Conservation (phyloP, 371 early-diverging fungal genomes). For the Apophysomyces ossiformis region DNA sequence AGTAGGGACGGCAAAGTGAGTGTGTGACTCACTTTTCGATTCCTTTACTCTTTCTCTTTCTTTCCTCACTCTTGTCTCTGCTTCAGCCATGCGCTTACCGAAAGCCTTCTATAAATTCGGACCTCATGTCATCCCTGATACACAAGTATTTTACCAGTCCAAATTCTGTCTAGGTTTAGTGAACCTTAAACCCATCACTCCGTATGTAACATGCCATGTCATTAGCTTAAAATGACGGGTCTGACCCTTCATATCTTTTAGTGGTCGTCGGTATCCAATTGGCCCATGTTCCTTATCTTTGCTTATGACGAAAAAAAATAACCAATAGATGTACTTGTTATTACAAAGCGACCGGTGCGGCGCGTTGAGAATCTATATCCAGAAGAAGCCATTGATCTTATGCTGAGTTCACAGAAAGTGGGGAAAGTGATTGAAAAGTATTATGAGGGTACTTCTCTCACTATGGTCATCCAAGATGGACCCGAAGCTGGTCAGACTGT, state of each 20-base stretch:
- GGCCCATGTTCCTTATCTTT: too few species aligned
- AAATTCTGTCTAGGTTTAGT: constrained; percentile 78
- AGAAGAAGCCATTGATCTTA: constrained; percentile 84
- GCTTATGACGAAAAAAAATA: too few species aligned
- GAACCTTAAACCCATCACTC: constrained; percentile 87
- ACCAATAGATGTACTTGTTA: constrained; percentile 79
- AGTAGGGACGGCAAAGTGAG: neutral
- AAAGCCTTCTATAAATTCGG: constrained; percentile 57
- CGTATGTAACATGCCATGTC: constrained; percentile 46
- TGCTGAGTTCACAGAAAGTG: constrained; percentile 75
- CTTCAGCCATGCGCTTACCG: constrained; percentile 10
- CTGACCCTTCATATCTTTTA: constrained; percentile 6
- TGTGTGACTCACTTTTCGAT: constrained; percentile 11
- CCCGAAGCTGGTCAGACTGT: constrained; percentile 91
- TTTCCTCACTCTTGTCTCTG: constrained; percentile 2
- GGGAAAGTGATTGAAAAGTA: constrained; percentile 78
- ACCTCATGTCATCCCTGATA: constrained; percentile 62
- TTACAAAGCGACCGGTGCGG: constrained; percentile 67
- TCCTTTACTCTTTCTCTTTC: constrained; percentile 12
- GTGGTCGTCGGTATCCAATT: constrained; percentile 7
- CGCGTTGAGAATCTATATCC: constrained; percentile 75
- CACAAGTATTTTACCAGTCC: constrained; percentile 77
- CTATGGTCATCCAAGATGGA: constrained; percentile 84
- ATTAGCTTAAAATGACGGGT: neutral
- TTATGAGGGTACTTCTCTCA: constrained; percentile 72